phyloP scores from a whole-genome alignment of 768 basidiomycete species.

The Russula abietina region DNA sequence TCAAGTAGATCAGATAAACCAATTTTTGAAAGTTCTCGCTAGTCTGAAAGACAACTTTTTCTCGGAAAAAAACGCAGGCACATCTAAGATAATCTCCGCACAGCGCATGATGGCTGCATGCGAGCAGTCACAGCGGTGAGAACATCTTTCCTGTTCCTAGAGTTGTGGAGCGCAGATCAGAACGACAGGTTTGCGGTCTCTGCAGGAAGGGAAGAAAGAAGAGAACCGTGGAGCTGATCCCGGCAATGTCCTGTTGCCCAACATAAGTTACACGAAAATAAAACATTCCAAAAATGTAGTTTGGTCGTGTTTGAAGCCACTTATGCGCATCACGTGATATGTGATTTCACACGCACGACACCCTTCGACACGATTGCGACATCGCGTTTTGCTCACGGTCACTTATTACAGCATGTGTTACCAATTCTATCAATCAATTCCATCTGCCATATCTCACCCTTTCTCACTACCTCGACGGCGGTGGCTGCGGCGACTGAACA shows the following conservation, averaged over 20 bases:
- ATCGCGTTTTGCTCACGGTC: conserved; percentile 12
- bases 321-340: conserved; percentile 8
- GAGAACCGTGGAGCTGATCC: too few species aligned
- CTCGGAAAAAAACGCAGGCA: too few species aligned
- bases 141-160: conserved; percentile 36
- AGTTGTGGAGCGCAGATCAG: conserved; percentile 55
- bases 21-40: conserved; percentile 39
- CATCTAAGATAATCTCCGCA: too few species aligned
- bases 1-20: conserved; percentile 2
- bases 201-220: conserved; percentile 13
- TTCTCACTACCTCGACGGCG: not conserved
- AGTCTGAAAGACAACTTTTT: conserved; percentile 40
- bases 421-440: not conserved
- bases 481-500: too few species aligned
- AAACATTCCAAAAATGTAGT: too few species aligned
- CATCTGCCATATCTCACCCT: not conserved
- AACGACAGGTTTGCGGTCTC: conserved; percentile 28
- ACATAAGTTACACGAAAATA: too few species aligned
- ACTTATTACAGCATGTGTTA: not conserved
- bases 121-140: too few species aligned
- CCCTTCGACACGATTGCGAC: conserved; percentile 2
- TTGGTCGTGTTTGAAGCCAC: too few species aligned
- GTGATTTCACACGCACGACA: not conserved
- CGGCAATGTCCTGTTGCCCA: too few species aligned
- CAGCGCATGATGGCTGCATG: too few species aligned